phyloP scores from a whole-genome alignment of 1,139 yeast species.

The Blastobotrys proliferans region DNA sequence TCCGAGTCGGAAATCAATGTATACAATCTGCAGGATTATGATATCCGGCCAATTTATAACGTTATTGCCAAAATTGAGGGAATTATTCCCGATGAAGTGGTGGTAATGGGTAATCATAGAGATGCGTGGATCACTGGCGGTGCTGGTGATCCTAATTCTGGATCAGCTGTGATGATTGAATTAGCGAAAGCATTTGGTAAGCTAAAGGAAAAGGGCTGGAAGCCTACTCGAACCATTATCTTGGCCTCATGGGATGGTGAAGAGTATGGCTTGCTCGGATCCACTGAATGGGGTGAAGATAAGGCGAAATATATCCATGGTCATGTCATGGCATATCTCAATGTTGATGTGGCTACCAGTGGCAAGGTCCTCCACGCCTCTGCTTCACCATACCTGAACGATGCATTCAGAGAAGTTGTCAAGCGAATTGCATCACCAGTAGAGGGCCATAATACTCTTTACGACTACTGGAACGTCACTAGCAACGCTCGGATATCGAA shows the following conservation, averaged over 20 bases:
- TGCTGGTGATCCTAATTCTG: constrained; percentile 69
- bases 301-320: constrained; percentile 39
- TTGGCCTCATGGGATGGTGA: constrained; percentile 76
- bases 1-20: constrained; percentile 49
- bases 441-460: constrained; percentile 41
- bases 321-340: constrained; percentile 55
- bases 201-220: constrained; percentile 52
- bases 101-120: constrained; percentile 64
- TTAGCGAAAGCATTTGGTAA: constrained; percentile 52
- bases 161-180: constrained; percentile 57
- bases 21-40: constrained; percentile 54
- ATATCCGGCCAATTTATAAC: constrained; percentile 54
- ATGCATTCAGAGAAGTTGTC: constrained; percentile 40
- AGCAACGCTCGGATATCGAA: constrained; percentile 39
- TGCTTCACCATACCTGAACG: constrained; percentile 52
- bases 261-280: constrained; percentile 63
- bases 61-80: constrained; percentile 58
- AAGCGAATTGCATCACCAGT: constrained; percentile 44
- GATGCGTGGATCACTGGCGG: constrained; percentile 75
- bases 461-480: constrained; percentile 52
- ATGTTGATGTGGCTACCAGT: constrained; percentile 56
- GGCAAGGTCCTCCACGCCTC: constrained; percentile 46
- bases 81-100: constrained; percentile 45
- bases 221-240: constrained; percentile 55
- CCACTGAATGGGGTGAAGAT: constrained; percentile 67